These are phyloP conservation scores for Phytopythium mirpurense DNA, from an alignment of 352 stramenopile genomes.

Conservation along the genomic window DNA sequence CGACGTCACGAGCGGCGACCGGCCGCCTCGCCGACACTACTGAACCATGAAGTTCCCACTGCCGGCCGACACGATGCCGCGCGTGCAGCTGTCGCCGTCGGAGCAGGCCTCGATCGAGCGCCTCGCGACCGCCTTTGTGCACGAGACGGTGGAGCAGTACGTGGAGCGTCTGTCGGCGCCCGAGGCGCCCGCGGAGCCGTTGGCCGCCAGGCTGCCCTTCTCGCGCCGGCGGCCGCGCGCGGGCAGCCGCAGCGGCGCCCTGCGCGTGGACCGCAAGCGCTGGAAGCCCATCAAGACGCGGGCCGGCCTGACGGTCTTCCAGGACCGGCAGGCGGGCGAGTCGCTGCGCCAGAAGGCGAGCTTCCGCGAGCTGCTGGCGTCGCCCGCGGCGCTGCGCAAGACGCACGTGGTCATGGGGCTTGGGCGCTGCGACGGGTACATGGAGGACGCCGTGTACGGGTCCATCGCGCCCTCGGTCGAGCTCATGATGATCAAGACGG, in stretches of 20 bases:
- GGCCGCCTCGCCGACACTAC: too few species aligned
- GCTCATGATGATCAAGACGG: constrained; percentile 43
- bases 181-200: background rate
- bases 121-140: constrained; percentile 20
- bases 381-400: constrained; percentile 14
- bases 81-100: constrained; percentile 10
- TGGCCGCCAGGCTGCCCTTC: background rate
- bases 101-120: constrained; percentile 23
- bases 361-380: constrained; percentile 21
- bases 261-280: constrained; percentile 16
- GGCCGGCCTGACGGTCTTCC: constrained; percentile 20
- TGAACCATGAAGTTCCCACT: constrained; percentile 31
- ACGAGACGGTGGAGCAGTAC: constrained; percentile 28
- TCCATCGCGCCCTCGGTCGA: constrained; percentile 35
- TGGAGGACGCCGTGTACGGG: constrained; percentile 57
- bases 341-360: constrained; percentile 19
- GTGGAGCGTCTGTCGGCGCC: constrained; percentile 16
- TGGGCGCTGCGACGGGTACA: constrained; percentile 26
- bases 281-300: constrained; percentile 30
- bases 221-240: background rate
- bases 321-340: constrained; percentile 16
- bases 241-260: constrained; percentile 7
- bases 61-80: constrained; percentile 17
- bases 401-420: constrained; percentile 27
- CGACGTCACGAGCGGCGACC: too few species aligned